Percentiles rank a stretch among this genome's conserved stretches.
phyloP scores from a whole-genome alignment of 176 grass and related monocot species.

The Elaeis guineensis region DNA sequence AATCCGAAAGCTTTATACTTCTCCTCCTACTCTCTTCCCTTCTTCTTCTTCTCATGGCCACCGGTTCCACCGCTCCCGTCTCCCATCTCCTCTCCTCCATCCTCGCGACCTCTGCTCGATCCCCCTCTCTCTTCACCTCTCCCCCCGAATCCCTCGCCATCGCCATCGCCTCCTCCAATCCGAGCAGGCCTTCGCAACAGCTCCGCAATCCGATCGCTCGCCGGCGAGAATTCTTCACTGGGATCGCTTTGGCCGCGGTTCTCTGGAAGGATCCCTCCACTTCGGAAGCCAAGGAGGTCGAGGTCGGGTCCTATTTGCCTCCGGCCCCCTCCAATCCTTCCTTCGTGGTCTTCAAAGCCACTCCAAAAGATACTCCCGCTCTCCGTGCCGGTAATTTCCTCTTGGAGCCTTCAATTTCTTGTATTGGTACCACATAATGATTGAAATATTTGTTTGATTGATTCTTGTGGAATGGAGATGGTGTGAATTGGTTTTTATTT shows the following conservation, averaged over 20 bases:
- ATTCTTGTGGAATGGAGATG: no score
- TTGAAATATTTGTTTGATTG: no score
- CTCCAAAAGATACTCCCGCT: conserved; percentile 79
- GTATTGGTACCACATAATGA: background rate
- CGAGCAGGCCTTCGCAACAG: background rate
- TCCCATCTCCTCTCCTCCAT: conserved; percentile 20
- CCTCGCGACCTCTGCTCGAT: background rate
- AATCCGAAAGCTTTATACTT: conserved; percentile 2
- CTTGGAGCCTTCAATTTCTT: background rate
- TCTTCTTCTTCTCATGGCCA: conserved; percentile 13
- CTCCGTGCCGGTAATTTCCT: conserved; percentile 67
- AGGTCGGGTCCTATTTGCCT: conserved; percentile 70
- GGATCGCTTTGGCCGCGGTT: conserved; percentile 31
- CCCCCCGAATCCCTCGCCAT: conserved; percentile 3
- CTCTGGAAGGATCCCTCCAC: conserved; percentile 28
- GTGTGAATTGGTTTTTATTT: no score
- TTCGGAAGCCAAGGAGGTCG: conserved; percentile 50
- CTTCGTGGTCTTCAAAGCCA: conserved; percentile 81
- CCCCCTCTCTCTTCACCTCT: background rate
- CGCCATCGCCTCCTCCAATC: conserved; percentile 2
- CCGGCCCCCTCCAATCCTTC: conserved; percentile 43
- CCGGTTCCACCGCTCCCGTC: conserved; percentile 40
- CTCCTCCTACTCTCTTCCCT: background rate
- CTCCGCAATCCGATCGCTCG: conserved; percentile 12
- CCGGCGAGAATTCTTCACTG: conserved; percentile 59